phyloP scores from a whole-genome alignment of 2,329 filamentous ascomycete genomes.

The Sarocladium oryzae region DNA sequence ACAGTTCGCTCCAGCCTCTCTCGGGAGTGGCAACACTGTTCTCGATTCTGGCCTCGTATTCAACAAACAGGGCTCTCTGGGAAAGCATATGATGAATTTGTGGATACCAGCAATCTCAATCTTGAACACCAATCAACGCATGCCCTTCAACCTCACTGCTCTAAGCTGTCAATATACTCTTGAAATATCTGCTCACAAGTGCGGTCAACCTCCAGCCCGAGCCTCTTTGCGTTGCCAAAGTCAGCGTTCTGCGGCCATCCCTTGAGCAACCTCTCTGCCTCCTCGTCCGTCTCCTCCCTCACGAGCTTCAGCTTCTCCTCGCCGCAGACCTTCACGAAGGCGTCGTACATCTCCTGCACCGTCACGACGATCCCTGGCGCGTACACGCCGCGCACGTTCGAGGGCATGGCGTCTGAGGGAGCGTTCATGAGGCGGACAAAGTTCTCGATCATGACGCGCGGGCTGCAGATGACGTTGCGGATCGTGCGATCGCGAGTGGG shows the following conservation, averaged over 20 bases:
- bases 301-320: constrained; percentile 33
- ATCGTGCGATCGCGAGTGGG: constrained; percentile 37
- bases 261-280: constrained; percentile 40
- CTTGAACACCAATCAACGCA: no score
- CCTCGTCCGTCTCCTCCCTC: constrained; percentile 37
- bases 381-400: constrained; percentile 27
- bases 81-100: no score
- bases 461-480: constrained; percentile 42
- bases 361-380: constrained; percentile 42
- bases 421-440: constrained; percentile 28
- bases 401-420: constrained; percentile 13
- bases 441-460: constrained; percentile 38
- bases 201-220: constrained; percentile 9
- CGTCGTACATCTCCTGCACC: constrained; percentile 43
- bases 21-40: no score
- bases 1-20: no score
- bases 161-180: constrained; percentile 10
- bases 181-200: constrained; percentile 9
- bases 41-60: no score
- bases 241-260: constrained; percentile 45
- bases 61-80: no score
- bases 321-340: constrained; percentile 39
- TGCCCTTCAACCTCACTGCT: constrained; percentile 7
- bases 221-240: constrained; percentile 17
- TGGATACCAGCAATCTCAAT: no score